A percentile compares a stretch with the other conserved stretches of the same genome.
Conservation (phyloP, 805 yeast genomes). For the Wickerhamomyces pijperi region DNA sequence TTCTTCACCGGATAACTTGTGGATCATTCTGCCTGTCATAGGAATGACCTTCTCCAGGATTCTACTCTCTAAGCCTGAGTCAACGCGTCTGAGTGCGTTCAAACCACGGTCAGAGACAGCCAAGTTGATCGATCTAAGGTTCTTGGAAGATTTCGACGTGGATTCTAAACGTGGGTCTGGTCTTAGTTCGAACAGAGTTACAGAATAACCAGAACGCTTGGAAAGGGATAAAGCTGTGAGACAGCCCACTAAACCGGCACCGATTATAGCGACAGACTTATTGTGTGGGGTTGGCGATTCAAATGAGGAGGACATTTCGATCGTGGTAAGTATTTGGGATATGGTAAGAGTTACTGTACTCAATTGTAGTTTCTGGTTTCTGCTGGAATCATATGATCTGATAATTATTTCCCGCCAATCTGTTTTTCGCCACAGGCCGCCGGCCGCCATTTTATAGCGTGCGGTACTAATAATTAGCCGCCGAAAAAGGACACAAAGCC, state of each 20-base stretch:
- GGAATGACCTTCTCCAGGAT: slow-evolving; percentile 61
- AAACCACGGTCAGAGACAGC: slow-evolving; percentile 87
- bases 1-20: slow-evolving; percentile 50
- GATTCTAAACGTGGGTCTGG: slow-evolving; percentile 1
- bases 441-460: too few relatives aligned
- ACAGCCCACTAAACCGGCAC: slow-evolving; percentile 89
- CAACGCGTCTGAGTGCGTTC: slow-evolving; percentile 53
- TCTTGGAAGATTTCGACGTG: slow-evolving; percentile 17
- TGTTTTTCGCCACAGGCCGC: too few relatives aligned
- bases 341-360: too few relatives aligned
- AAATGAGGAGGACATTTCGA: neutral
- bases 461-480: too few relatives aligned
- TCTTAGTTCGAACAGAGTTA: slow-evolving; percentile 63
- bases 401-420: too few relatives aligned
- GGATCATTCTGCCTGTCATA: slow-evolving; percentile 87
- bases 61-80: slow-evolving; percentile 41
- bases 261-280: slow-evolving; percentile 47
- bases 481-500: too few relatives aligned
- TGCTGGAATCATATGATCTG: too few relatives aligned
- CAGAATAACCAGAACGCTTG: slow-evolving; percentile 52
- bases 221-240: slow-evolving; percentile 74
- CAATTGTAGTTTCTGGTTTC: too few relatives aligned
- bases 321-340: neutral
- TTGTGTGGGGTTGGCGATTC: neutral
- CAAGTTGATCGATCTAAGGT: slow-evolving; percentile 65